These are phyloP conservation scores for Candida ponderosae DNA, from an alignment of 805 yeast species.

Conservation along the genomic window DNA sequence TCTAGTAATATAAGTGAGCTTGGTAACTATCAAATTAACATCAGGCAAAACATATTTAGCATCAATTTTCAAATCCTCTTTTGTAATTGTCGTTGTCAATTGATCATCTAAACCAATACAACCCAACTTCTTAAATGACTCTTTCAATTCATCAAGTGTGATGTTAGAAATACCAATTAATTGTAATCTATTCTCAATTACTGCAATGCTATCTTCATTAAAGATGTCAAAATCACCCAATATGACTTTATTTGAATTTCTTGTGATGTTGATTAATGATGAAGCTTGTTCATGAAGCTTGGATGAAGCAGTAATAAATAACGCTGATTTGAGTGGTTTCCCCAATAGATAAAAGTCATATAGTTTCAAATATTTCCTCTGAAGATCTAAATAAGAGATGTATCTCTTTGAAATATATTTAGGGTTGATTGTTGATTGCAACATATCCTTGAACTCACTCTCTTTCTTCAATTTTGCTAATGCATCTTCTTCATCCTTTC, in stretches of 20 bases:
- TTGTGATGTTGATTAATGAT: neutral
- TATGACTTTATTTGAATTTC: neutral
- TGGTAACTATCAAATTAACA: constrained; percentile 1
- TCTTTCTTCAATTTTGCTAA: constrained; percentile 1
- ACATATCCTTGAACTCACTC: neutral
- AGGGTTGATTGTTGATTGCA: constrained; percentile 1
- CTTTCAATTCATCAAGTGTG: neutral
- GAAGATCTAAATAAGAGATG: constrained; percentile 1
- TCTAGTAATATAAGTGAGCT: constrained; percentile 3
- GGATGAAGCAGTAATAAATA: neutral
- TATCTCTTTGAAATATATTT: constrained; percentile 3
- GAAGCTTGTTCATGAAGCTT: neutral
- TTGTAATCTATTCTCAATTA: neutral
- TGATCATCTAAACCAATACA: neutral
- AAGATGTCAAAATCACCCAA: constrained; percentile 5
- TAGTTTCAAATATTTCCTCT: neutral
- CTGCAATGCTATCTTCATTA: constrained; percentile 2
- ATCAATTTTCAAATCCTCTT: constrained; percentile 1
- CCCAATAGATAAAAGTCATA: constrained; percentile 6
- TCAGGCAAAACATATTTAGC: constrained; percentile 2
- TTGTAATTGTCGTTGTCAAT: neutral
- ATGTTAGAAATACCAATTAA: neutral
- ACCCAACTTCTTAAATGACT: constrained; percentile 6
- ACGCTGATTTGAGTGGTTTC: neutral
- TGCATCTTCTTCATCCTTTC: constrained; percentile 2